These are phyloP conservation scores for Lactuca saligna DNA, from an alignment of 129 eudicot genomes.

Conservation along the genomic window DNA sequence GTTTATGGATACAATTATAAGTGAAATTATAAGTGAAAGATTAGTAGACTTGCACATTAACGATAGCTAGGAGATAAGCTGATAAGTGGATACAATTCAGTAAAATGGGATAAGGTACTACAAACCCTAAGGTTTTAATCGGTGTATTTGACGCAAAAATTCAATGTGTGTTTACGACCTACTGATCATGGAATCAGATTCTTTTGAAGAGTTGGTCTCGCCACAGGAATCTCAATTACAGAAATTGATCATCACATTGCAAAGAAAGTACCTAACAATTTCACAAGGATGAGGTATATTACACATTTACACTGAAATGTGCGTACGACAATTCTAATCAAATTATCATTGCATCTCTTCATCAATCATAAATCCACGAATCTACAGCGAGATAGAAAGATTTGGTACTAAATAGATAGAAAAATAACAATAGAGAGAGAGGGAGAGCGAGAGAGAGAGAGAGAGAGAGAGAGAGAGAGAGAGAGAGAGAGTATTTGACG, in stretches of 20 bases:
- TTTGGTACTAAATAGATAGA: neutral
- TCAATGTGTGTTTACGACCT: slow-evolving; percentile 2
- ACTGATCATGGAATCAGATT: slow-evolving; percentile 11
- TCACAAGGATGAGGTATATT: neutral
- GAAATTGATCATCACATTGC: slow-evolving; percentile 17
- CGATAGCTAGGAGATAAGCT: neutral
- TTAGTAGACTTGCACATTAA: neutral
- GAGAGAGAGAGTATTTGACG: neutral
- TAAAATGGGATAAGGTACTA: neutral
- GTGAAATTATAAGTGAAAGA: neutral
- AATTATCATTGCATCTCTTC: neutral
- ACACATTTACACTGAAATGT: neutral
- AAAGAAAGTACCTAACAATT: neutral
- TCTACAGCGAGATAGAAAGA: neutral
- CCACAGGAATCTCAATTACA: neutral
- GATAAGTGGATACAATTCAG: neutral
- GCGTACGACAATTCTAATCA: slow-evolving; percentile 5
- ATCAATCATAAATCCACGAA: slow-evolving; percentile 2
- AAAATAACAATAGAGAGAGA: no score
- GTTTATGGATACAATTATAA: slow-evolving; percentile 4
- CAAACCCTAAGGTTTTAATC: slow-evolving; percentile 1
- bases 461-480: no score
- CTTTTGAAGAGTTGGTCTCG: neutral
- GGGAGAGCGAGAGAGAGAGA: neutral
- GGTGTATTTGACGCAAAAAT: neutral